Percentiles rank a stretch among this genome's conserved stretches.
These are phyloP conservation scores for Leccinum truebloodii DNA, from an alignment of 768 basidiomycete species.

Conservation along the genomic window DNA sequence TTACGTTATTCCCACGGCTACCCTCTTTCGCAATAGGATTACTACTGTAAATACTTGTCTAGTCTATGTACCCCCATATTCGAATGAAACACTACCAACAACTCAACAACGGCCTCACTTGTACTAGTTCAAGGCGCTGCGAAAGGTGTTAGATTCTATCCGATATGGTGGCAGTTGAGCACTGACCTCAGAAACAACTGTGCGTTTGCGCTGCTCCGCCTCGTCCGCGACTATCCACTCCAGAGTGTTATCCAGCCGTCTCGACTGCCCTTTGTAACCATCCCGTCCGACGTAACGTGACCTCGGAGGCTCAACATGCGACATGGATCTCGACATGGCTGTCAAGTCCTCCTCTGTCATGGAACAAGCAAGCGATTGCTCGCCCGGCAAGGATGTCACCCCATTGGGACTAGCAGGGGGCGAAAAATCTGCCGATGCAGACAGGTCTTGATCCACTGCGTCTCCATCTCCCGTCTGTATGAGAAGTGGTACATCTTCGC, in stretches of 20 bases:
- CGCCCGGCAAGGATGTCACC: constrained; percentile 57
- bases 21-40: background rate
- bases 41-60: background rate
- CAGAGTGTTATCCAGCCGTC: constrained; percentile 35
- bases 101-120: constrained; percentile 66
- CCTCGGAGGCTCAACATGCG: constrained; percentile 59
- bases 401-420: constrained; percentile 56
- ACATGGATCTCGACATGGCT: constrained; percentile 74
- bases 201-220: constrained; percentile 48
- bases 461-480: constrained; percentile 34
- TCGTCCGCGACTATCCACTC: constrained; percentile 49
- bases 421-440: constrained; percentile 48
- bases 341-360: constrained; percentile 71
- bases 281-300: constrained; percentile 39
- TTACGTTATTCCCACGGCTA: background rate
- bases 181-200: constrained; percentile 72
- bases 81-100: constrained; percentile 53
- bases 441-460: constrained; percentile 14
- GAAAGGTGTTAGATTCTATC: constrained; percentile 5
- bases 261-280: constrained; percentile 29
- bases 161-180: background rate
- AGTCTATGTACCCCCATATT: constrained; percentile 8
- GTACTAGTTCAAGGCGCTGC: constrained; percentile 74
- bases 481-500: constrained; percentile 15
- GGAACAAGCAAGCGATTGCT: constrained; percentile 52